Base-by-base conservation (phyloP, 2,329 filamentous ascomycete genomes). In the Magnaporthiopsis poae region DNA sequence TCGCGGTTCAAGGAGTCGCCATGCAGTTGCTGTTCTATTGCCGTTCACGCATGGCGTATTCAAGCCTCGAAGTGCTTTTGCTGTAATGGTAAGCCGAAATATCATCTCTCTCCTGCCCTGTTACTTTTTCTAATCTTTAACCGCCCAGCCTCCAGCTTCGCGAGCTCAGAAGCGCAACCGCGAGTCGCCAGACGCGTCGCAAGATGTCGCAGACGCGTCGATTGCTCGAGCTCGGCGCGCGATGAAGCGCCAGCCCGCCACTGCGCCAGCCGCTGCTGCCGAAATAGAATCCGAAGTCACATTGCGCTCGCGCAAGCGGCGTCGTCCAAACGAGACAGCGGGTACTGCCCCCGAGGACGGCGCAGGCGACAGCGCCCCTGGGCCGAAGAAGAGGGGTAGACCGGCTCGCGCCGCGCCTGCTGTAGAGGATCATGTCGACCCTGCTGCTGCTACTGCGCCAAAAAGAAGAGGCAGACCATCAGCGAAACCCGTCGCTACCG, bases 121-220 rank as follows among this genome's bases (percentile, higher is more conserved):
- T 25, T 25, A 21, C 46, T 9, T 5, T 52, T 56, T 25, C 46
- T 56, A 25, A 56, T 4, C 18, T 5, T n/a, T 9, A 56, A 21
- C 46, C 39, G 13, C 18, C n/a, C 13, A 75, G 74, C 69, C 72
- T 33, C 71, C 72, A 5, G 66, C 69, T 33, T 68, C 68, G 31
- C 68, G 72, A 60, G 72, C 73, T 65, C 71, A 74, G 25, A 77
- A 77, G 69, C 72, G 74, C 60, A 77, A 75, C 70, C 77, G 77
- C 70, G 77, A 73, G 27, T 69, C 71, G 12, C 65, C 70, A 2
- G 70, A 65, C 69, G 70, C 74, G 71, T 71, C 71, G 8, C 69
- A 68, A 27, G 61, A 56, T 21, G 62, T 66, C 3, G 66, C 68
- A 27, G 70, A 65, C 73, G 73, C 71, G 71, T 71, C 72, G 61